Base-by-base conservation (phyloP, 2,329 filamentous ascomycete species). In the Didymosphaeria variabile region DNA sequence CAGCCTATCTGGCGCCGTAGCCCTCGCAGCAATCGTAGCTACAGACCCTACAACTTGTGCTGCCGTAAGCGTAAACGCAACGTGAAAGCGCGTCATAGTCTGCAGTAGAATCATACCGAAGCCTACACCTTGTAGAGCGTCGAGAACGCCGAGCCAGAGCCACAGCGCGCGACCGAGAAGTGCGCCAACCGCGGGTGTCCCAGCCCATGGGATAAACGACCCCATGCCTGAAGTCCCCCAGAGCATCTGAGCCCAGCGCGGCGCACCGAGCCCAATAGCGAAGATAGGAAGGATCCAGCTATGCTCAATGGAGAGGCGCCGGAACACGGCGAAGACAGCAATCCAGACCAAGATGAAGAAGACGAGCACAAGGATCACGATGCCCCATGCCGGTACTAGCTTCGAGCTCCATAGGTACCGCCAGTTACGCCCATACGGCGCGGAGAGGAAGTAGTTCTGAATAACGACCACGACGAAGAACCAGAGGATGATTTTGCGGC, bases 401-500 rank as follows among this genome's bases (percentile, higher is more conserved):
- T 84, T 78, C 19, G 85, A 86, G 54, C 79, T 81, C 84, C 87
- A 90, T 21, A 90, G 82, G 78, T 84, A 91, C 45, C 80, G 79
- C 88, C 88, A 91, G 73, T 89, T 90, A 55, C 88, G 84, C 45
- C 88, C 88, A 68, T 90, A 90, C 1, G 86, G 87, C 0, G 88
- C 84, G 26, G 86, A 87, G 31, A 90, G 82, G 78, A 87, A 90
- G 81, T 88, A 89, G 75, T 90, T 90, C 70, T 90, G 88, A 34
- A 90, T 76, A 60, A 89, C 79, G 45, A 90, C 86, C 3, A 86
- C 84, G 59, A 88, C 77, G 74, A 90, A 87, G 79, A 89, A 90
- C 88, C 88, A 90, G 31, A 88, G 79, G 47, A 90, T 84, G 61
- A 90, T 87, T 76, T 89, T 89, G 61, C 88, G 85, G 50, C 87